Base-by-base conservation (phyloP, 176 grass and related monocot genomes). In the Oryza australiensis region DNA sequence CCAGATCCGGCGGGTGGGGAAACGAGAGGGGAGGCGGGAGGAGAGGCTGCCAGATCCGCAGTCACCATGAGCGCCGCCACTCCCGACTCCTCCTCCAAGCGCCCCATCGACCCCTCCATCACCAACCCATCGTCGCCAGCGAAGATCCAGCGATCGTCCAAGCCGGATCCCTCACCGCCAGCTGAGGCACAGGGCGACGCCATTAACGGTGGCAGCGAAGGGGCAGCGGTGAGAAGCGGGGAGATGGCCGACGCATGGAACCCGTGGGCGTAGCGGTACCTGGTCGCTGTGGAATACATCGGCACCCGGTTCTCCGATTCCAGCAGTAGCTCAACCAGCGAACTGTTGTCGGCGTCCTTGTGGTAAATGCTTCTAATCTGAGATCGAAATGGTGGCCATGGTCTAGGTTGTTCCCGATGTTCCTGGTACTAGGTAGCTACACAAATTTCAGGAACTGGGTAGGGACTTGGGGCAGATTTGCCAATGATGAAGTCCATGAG, bases 281-380 rank as follows among this genome's bases (percentile, higher is more conserved):
- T 98, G 57, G 72, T 98, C n/a, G 85, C 92, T 1, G 87, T 98
- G 66, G n/a, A n/a, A n/a, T n/a, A n/a, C n/a, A n/a, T n/a, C n/a
- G n/a, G n/a, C n/a, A n/a, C n/a, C n/a, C n/a, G 87, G 48, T 97
- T 98, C 89, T 93, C 79, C 12, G 90, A 92, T 98, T 90, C 32
- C 95, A 95, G 86, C 86, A 86, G 87, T 90, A 95, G 74, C 90
- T 88, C 46, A 79, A 92, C 74, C 90, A 82, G 38, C 88, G 95
- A 26, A 98, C 95, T 9, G 95, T 93, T 32, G 86, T 91, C 29
- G 95, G 95, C 18, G 90, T 86, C 82, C 92, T 98, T 38, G 88
- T 93, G 95, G 92, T 97, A 84, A 68, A 24, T 72, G 14, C 30
- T 78, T 68, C 23, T 63, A 60, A 43, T 23, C 23, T 69, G 69